Evolutionary conservation across 352 stramenopile genomes (phyloP).

Genomic region (Paralagenidium karlingii): DNA sequence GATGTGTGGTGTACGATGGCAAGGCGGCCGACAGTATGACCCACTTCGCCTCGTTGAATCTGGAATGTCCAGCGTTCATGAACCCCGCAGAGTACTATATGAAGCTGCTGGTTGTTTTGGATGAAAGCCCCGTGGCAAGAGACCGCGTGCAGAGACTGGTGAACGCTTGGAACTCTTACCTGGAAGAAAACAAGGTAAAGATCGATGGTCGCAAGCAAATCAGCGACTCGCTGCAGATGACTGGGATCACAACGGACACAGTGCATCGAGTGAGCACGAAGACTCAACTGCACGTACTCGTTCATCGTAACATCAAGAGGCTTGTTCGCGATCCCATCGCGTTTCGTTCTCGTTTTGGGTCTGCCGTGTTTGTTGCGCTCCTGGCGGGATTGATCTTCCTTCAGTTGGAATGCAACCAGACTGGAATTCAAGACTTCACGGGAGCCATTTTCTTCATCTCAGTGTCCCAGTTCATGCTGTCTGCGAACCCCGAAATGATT

Average conservation of each 20-base stretch:
- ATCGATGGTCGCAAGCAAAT: too few relatives aligned
- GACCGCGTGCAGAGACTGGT: constrained; percentile 11
- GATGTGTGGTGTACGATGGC: constrained; percentile 19
- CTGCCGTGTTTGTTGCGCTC: constrained; percentile 18
- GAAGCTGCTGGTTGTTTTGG: constrained; percentile 20
- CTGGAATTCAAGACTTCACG: constrained; percentile 20
- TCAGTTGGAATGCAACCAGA: constrained; percentile 12
- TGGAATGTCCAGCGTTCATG: constrained; percentile 22
- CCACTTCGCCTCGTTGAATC: constrained; percentile 14
- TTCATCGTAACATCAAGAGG: constrained; percentile 15
- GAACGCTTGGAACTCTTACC: constrained; percentile 10
- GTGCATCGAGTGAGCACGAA: constrained; percentile 6
- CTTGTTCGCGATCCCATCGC: constrained; percentile 16
- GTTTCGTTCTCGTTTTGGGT: constrained; percentile 17
- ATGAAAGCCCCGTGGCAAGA: constrained; percentile 10
- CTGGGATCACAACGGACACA: too few relatives aligned
- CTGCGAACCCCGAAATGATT: constrained; percentile 17
- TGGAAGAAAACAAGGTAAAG: not conserved
- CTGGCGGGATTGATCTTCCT: constrained; percentile 21
- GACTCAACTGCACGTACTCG: constrained; percentile 12
- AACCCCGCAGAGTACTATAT: constrained; percentile 32
- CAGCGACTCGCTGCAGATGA: constrained; percentile 1
- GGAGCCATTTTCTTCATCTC: constrained; percentile 25
- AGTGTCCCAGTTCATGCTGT: constrained; percentile 16
- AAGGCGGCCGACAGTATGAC: constrained; percentile 18